These are phyloP conservation scores for Multifurca ochricompacta DNA, from an alignment of 768 basidiomycete species.

Conservation along the genomic window DNA sequence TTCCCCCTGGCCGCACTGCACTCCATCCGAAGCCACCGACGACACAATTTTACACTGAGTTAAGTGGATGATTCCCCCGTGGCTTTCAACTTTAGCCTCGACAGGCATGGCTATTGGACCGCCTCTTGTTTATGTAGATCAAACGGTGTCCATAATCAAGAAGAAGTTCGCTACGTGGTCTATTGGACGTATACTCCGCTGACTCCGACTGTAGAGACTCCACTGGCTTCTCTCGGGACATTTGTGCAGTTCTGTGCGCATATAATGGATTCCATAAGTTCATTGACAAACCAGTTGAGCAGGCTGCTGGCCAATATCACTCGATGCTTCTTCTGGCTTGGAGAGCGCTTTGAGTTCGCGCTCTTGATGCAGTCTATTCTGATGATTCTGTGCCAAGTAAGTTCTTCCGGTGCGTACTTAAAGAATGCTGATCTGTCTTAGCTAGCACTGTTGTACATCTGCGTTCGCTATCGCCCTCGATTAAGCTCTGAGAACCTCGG, in stretches of 20 bases:
- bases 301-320: slow-evolving; percentile 81
- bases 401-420: slow-evolving; percentile 16
- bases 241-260: slow-evolving; percentile 73
- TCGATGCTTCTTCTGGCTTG: slow-evolving; percentile 88
- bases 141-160: slow-evolving; percentile 69
- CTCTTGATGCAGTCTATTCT: slow-evolving; percentile 75
- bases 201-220: slow-evolving; percentile 48
- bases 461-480: slow-evolving; percentile 61
- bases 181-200: not conserved
- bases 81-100: slow-evolving; percentile 64
- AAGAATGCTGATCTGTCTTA: slow-evolving; percentile 27
- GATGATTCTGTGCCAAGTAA: slow-evolving; percentile 79
- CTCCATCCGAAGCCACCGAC: not conserved
- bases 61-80: slow-evolving; percentile 37
- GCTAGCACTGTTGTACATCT: slow-evolving; percentile 77
- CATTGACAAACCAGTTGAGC: not conserved
- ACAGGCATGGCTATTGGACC: slow-evolving; percentile 81
- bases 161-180: slow-evolving; percentile 45
- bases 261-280: not conserved
- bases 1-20: not conserved
- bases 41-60: not conserved
- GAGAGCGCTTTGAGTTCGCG: slow-evolving; percentile 67
- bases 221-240: slow-evolving; percentile 79
- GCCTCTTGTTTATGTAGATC: slow-evolving; percentile 79
- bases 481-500: slow-evolving; percentile 51